Evolutionary conservation across 805 yeast genomes (phyloP), one percentile per base, ranked within the genome.

Genomic region (Kuraishia piskuri): DNA sequence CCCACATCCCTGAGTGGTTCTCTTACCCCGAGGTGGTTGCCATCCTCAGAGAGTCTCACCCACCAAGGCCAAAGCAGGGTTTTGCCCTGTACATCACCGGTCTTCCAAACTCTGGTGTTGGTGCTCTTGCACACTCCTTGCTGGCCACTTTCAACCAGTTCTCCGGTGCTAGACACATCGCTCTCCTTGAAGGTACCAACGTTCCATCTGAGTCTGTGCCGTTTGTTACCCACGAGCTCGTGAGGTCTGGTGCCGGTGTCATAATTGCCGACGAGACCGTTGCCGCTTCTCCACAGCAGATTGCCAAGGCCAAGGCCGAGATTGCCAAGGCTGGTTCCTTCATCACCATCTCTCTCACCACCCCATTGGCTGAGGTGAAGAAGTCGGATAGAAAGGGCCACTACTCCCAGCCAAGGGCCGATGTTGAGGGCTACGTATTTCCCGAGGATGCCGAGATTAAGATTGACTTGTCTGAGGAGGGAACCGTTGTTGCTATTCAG

Each of bases 21-120:
- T 89, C 97, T 4, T 91, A 91, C 72, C 96, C 97, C 2, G 97
- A 91, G 70, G 97, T 92, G 52, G 98, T 92, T 56, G 79, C 80
- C 68, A 90, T 92, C 56, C 78, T 91, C 63, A 85, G 98, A 68
- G 92, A 89, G 63, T 82, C 91, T 49, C 91, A 91, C 69, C 97
- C 97, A 54, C 96, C 98, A 58, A 83, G 97, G 71, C 81, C 77
- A 55, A 69, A 77, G 55, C 98, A 92, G 73, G 98, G 98, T 37
- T 92, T 91, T 69, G 88, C 89, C 8, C 73, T 90, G 52, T 77
- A 84, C 56, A 73, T 90, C 52, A 75, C 83, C 31, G 83, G 87
- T 44, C 70, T 76, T 58, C 76, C 83, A 60, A 76, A 78, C 61
- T 76, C 84, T 26, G 84, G 87, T 53, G 75, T 78, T 50, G 80